Evolutionary conservation across 176 grass and related monocot genomes (phyloP), one percentile per base, ranked within the genome.

Genomic region (Zoysia japonica): DNA sequence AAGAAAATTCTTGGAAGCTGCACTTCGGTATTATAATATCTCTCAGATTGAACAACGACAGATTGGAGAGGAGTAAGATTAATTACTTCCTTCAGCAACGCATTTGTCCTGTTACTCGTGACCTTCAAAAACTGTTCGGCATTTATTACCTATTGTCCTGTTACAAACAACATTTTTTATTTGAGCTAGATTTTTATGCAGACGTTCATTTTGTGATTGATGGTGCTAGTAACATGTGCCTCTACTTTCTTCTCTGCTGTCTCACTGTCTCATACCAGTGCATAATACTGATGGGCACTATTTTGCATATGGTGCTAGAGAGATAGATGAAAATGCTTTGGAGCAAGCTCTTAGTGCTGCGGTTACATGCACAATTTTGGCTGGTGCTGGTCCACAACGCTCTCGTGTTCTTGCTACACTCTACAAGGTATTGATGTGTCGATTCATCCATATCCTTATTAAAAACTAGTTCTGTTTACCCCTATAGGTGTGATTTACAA

Each of bases 311-410:
- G 11, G 56, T 86, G 38, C 46, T 75, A 99, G 96, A 88, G 96
- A 99, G 80, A 93, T 99, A 54, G 92, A 99, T 78, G 96, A 99
- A 86, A 93, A 96, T 89, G 96, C 96, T 56, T 71, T 96, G 45
- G 92, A 99, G 44, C 96, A 99, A 87, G 92, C 96, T 88, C 84
- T 99, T 75, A 99, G 90, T 86, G 88, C 96, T 80, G 96, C 96
- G 82, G 87, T 99, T 61, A 99, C 88, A 5, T 99, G 96, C 72
- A 99, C 96, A 67, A 99, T 99, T 84, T 93, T 99, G 84, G 96
- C 96, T 82, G 96, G 86, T 82, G 96, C 96, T 79, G 92, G 96
- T 82, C 96, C 96, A 52, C 96, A 99, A 76, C 88, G 90, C 10
- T 99, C 96, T 50, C 90, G 96, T 56, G 92, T 99, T 72, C 92